These are phyloP conservation scores for Lippia alba DNA, from an alignment of 305 asterid genomes.

Conservation along the genomic window DNA sequence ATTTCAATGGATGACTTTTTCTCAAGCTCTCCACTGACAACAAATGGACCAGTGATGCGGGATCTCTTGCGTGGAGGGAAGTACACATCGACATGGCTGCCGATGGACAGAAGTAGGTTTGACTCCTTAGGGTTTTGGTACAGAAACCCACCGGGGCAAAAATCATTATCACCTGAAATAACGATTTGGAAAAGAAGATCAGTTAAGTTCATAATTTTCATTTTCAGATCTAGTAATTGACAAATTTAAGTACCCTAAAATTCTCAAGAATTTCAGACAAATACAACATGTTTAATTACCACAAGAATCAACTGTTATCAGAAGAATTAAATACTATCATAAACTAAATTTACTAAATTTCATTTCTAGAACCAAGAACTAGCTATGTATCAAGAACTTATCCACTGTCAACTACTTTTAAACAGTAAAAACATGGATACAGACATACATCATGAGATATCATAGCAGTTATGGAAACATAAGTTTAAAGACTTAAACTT, in stretches of 20 bases:
- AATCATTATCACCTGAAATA: conserved; percentile 59
- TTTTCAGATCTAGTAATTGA: conserved; percentile 23
- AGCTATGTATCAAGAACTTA: neutral
- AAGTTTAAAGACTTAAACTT: neutral
- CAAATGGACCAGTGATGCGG: conserved; percentile 72
- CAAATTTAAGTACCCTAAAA: neutral
- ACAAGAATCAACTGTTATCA: too few species aligned
- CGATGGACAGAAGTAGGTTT: conserved; percentile 52
- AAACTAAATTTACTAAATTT: neutral
- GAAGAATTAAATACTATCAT: neutral
- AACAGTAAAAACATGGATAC: neutral
- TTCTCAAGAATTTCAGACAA: neutral
- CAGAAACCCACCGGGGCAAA: conserved; percentile 55
- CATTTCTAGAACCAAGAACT: neutral
- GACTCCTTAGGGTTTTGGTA: conserved; percentile 65
- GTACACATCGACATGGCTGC: conserved; percentile 66
- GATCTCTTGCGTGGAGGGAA: conserved; percentile 82
- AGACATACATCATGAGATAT: conserved; percentile 9
- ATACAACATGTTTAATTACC: too few species aligned
- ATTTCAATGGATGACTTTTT: conserved; percentile 70
- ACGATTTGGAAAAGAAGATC: conserved; percentile 14
- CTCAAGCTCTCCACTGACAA: conserved; percentile 52
- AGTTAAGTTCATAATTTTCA: too few species aligned
- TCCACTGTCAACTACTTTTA: too few species aligned
- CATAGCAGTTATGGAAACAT: neutral